A percentile compares a stretch with the other conserved stretches of the same genome.
Evolutionary conservation across 371 early-diverging fungal species (phyloP).

Genomic region (Encephalitozoon cuniculi): DNA sequence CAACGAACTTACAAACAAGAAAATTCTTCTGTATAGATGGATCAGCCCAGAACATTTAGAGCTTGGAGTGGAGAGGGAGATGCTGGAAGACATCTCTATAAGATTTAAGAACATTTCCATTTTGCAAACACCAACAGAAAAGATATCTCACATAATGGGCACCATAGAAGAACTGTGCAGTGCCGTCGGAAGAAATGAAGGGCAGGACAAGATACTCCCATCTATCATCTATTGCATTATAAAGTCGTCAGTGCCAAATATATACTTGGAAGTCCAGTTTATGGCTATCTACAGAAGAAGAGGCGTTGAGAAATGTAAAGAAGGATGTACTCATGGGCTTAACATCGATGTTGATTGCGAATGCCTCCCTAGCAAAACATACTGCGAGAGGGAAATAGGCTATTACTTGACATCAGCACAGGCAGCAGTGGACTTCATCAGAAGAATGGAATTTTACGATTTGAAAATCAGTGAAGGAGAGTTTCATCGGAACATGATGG

Average conservation of each 20-base stretch:
- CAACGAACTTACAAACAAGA: constrained; percentile 21
- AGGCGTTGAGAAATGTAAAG: not conserved
- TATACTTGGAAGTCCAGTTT: constrained; percentile 15
- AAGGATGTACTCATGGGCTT: constrained; percentile 27
- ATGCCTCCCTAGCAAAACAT: not conserved
- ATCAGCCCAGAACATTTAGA: constrained; percentile 26
- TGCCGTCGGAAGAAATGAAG: not conserved
- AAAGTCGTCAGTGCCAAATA: constrained; percentile 23
- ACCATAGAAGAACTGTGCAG: not conserved
- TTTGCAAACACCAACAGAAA: constrained; percentile 16
- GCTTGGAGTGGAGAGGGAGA: not conserved
- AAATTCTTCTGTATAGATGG: constrained; percentile 32
- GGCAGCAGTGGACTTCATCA: constrained; percentile 41
- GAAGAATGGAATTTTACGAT: constrained; percentile 45
- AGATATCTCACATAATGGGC: constrained; percentile 22
- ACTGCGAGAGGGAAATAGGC: constrained; percentile 9
- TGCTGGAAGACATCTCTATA: not conserved
- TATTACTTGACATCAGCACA: constrained; percentile 39
- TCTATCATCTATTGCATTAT: constrained; percentile 28
- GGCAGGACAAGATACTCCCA: constrained; percentile 8
- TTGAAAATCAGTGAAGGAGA: constrained; percentile 41
- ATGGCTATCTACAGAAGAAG: constrained; percentile 29
- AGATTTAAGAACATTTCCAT: not conserved
- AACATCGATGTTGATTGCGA: constrained; percentile 17
- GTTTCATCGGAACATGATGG: constrained; percentile 26